phyloP scores from a whole-genome alignment of 805 yeast species.

The Saturnispora besseyi region DNA sequence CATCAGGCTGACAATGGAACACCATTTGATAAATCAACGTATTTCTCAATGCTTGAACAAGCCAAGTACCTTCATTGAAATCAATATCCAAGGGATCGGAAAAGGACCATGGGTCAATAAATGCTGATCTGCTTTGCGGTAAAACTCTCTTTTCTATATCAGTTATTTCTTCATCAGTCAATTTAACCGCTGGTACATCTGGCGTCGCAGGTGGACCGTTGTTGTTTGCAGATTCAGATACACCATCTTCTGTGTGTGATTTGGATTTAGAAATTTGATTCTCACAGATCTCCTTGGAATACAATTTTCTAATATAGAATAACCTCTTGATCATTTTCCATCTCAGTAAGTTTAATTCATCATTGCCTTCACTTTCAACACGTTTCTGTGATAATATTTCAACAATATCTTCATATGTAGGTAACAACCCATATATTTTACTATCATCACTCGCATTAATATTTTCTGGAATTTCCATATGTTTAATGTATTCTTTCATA shows the following conservation, averaged over 20 bases:
- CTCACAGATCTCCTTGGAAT: slow-evolving; percentile 32
- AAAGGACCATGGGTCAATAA: slow-evolving; percentile 81
- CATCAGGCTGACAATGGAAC: slow-evolving; percentile 93
- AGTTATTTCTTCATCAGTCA: slow-evolving; percentile 35
- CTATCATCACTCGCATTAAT: slow-evolving; percentile 15
- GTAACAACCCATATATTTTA: slow-evolving; percentile 26
- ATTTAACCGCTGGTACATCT: slow-evolving; percentile 25
- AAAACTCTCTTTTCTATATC: slow-evolving; percentile 28
- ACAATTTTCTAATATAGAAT: slow-evolving; percentile 58
- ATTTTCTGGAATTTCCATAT: slow-evolving; percentile 20
- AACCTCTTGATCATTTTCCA: slow-evolving; percentile 67
- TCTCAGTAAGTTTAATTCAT: slow-evolving; percentile 42
- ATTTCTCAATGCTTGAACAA: slow-evolving; percentile 71
- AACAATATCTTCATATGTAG: slow-evolving; percentile 47
- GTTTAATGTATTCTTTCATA: slow-evolving; percentile 43
- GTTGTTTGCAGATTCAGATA: slow-evolving; percentile 11
- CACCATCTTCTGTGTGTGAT: neutral
- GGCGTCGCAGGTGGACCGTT: slow-evolving; percentile 21
- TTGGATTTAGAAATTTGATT: neutral
- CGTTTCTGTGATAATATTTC: slow-evolving; percentile 44
- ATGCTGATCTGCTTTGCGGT: slow-evolving; percentile 32
- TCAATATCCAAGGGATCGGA: slow-evolving; percentile 78
- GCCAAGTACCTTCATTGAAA: slow-evolving; percentile 83
- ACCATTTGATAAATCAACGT: slow-evolving; percentile 74
- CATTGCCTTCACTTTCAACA: slow-evolving; percentile 19